Evolutionary conservation across 164 flowering plant genomes (phyloP), one percentile per base, ranked within the genome.

Genomic region (Chimonanthus salicifolius): DNA sequence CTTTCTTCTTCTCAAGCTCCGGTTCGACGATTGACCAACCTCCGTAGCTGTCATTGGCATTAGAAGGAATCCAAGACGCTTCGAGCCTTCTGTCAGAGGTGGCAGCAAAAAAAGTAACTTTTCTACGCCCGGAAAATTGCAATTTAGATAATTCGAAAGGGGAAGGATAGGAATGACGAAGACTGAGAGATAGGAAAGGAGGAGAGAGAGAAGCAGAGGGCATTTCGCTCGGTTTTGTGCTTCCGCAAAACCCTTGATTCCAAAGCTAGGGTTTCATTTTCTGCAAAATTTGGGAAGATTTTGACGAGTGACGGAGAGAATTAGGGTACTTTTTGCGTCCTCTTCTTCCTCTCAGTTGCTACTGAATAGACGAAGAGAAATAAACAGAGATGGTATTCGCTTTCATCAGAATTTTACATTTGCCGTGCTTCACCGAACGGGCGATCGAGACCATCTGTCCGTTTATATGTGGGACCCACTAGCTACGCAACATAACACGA

Each of bases 11-110:
- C 62, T 70, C 62, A 6, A 49, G 69, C 48, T 71, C 76, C 67
- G 84, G 20, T 45, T 87, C 87, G n/a, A 71, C 74, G 50, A 79
- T 47, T 7, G 80, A 87, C 92, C 92, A 88, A 66, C 92, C 92
- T 47, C 85, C 86, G 46, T 60, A 84, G 46, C 78, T 81, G 48
- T 80, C 83, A 46, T 18, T 54, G 2, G 77, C 65, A 13, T 80
- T 81, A 2, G 84, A 76, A 49, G 82, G 68, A 49, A 73, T 72
- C 89, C 87, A 85, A 20, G 87, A 83, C 68, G 80, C 64, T 45
- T 74, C 79, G 49, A 77, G 74, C 71, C 44, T 72, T 50, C 71
- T 72, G 48, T 70, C 74, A 10, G 76, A 33, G 64, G 79, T 60
- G 3, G 84, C 82, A 45, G 84, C 79, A 21, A 20, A 66, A n/a